phyloP scores from a whole-genome alignment of 2,329 filamentous ascomycete genomes.

The Fusarium pseudocircinatum region DNA sequence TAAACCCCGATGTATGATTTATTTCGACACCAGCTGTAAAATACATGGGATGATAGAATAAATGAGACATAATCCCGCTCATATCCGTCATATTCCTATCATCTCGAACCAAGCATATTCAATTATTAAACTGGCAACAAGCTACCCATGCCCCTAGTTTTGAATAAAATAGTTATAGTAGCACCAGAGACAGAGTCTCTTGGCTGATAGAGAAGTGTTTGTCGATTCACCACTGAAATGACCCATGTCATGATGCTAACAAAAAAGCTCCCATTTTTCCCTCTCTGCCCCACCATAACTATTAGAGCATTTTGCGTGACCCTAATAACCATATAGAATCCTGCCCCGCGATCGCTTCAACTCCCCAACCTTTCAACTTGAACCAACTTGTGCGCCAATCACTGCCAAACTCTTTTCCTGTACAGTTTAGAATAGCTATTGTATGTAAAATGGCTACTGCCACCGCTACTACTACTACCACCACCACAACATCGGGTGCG shows the following conservation, averaged over 20 bases:
- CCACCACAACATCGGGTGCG: constrained; percentile 30
- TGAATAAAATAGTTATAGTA: background rate
- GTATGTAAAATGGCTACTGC: constrained; percentile 35
- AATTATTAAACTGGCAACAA: background rate
- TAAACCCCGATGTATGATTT: background rate
- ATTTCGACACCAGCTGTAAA: background rate
- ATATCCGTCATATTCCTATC: too few species aligned
- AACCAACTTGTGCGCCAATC: background rate
- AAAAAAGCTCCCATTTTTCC: constrained; percentile 11
- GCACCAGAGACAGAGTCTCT: too few species aligned
- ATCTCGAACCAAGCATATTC: background rate
- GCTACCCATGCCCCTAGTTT: background rate
- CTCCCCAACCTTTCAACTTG: constrained; percentile 4
- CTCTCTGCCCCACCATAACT: constrained; percentile 16
- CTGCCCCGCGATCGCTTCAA: constrained; percentile 35
- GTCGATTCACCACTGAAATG: background rate
- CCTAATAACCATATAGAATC: background rate
- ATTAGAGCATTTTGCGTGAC: constrained; percentile 26
- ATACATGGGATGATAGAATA: background rate
- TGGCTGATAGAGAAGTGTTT: background rate
- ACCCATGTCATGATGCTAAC: constrained; percentile 22
- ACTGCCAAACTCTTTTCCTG: background rate
- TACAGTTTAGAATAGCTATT: background rate
- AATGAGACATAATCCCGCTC: background rate
- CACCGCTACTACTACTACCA: constrained; percentile 32